Percentiles rank a stretch among this genome's conserved stretches.
Evolutionary conservation across 768 basidiomycete genomes (phyloP).

Genomic region (Amanita fuliginea): DNA sequence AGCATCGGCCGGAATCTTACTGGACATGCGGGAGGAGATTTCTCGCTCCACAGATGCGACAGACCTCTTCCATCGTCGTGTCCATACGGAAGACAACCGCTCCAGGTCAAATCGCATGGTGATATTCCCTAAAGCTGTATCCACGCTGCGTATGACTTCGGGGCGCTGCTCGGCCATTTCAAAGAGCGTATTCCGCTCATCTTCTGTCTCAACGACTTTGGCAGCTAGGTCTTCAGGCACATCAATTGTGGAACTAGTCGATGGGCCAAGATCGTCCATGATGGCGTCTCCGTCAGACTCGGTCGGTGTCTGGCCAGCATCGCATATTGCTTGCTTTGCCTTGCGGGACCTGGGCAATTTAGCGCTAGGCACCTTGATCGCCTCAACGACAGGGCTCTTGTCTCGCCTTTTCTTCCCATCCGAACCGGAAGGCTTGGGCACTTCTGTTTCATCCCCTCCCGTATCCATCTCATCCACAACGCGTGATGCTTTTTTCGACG

Average conservation of each 20-base stretch:
- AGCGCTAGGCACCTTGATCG: neutral
- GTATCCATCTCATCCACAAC: neutral
- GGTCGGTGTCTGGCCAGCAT: no score
- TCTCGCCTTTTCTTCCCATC: neutral
- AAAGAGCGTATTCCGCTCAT: constrained; percentile 8
- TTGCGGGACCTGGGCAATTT: neutral
- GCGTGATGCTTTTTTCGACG: neutral
- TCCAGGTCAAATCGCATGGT: constrained; percentile 24
- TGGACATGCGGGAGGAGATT: neutral
- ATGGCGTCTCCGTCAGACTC: constrained; percentile 9
- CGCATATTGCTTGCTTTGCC: no score
- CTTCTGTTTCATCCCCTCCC: neutral
- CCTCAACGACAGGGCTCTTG: neutral
- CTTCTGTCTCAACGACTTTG: constrained; percentile 13
- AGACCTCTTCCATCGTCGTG: neutral
- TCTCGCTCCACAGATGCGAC: neutral
- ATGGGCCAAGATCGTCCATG: constrained; percentile 13
- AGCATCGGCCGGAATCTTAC: constrained; percentile 22
- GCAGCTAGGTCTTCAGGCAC: constrained; percentile 13
- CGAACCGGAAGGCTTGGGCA: neutral
- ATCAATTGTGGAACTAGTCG: constrained; percentile 12
- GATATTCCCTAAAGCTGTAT: constrained; percentile 4
- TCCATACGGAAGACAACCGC: constrained; percentile 17
- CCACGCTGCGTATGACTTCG: constrained; percentile 1
- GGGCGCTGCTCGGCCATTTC: neutral